These are phyloP conservation scores for Boletus rubroflammeus DNA, from an alignment of 768 basidiomycete genomes.

Conservation along the genomic window DNA sequence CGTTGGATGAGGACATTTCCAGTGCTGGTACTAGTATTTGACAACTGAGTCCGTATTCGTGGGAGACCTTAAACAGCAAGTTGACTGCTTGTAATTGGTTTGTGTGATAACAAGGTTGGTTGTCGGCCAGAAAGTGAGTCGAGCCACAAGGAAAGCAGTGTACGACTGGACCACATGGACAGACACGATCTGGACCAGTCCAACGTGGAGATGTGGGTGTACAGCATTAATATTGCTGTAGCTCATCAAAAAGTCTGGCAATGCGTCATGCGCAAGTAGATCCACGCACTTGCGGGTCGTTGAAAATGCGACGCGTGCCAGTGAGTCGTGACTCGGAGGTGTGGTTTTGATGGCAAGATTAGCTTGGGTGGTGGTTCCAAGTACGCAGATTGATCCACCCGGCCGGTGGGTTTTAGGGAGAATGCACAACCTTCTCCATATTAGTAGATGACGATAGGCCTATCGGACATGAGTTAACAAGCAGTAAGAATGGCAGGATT, in stretches of 20 bases:
- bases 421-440: neutral
- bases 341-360: neutral
- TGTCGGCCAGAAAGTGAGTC: conserved; percentile 4
- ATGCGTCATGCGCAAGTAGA: conserved; percentile 17
- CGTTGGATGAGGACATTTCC: conserved; percentile 19
- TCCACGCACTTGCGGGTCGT: conserved; percentile 13
- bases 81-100: neutral
- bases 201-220: conserved; percentile 12
- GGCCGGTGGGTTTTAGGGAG: neutral
- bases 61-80: conserved; percentile 1
- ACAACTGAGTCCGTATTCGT: conserved; percentile 5
- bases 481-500: neutral
- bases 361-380: neutral
- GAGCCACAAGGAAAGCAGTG: conserved; percentile 7
- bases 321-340: neutral
- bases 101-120: neutral
- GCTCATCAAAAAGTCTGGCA: neutral
- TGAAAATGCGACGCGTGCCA: neutral
- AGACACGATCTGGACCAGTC: conserved; percentile 8
- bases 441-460: neutral
- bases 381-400: conserved; percentile 2
- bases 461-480: neutral
- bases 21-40: neutral
- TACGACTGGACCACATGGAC: neutral
- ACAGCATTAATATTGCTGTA: conserved; percentile 20